These are phyloP conservation scores for Fusarium sp. DNA, from an alignment of 2,329 filamentous ascomycete species.

Conservation along the genomic window DNA sequence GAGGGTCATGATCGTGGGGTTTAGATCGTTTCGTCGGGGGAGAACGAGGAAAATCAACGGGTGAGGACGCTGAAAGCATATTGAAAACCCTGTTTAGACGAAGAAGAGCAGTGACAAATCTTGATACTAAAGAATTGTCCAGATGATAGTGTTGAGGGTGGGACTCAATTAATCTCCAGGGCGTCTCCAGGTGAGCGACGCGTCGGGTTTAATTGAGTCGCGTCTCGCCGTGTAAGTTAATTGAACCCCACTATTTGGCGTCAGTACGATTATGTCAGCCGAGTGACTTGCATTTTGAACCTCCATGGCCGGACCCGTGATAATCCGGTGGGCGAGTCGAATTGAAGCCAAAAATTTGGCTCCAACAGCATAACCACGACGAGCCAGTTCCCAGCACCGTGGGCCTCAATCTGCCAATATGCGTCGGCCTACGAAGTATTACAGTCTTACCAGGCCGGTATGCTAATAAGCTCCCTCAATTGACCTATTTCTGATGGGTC, in stretches of 20 bases:
- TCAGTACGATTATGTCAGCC: slow-evolving; percentile 40
- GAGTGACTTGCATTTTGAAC: not conserved
- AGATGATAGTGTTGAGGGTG: slow-evolving; percentile 21
- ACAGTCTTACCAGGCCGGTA: slow-evolving; percentile 75
- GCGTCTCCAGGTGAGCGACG: slow-evolving; percentile 39
- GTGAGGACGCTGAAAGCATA: slow-evolving; percentile 72
- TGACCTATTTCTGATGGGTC: slow-evolving; percentile 3
- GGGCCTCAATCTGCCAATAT: slow-evolving; percentile 56
- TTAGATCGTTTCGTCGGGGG: slow-evolving; percentile 53
- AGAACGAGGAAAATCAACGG: slow-evolving; percentile 66
- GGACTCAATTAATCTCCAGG: slow-evolving; percentile 23
- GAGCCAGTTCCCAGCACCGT: slow-evolving; percentile 43
- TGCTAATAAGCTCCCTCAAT: slow-evolving; percentile 47
- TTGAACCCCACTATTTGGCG: slow-evolving; percentile 29
- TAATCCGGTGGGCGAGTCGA: slow-evolving; percentile 47
- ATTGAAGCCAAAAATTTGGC: slow-evolving; percentile 50
- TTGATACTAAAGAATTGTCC: not conserved
- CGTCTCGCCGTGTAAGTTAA: slow-evolving; percentile 29
- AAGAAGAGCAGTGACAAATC: not conserved
- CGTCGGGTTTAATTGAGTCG: slow-evolving; percentile 50
- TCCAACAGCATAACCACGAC: slow-evolving; percentile 41
- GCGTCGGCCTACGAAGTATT: slow-evolving; percentile 71
- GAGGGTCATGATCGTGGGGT: slow-evolving; percentile 51
- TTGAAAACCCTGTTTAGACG: slow-evolving; percentile 28
- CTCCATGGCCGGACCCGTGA: slow-evolving; percentile 38